These are phyloP conservation scores for Benincasa hispida DNA, from an alignment of 306 rosid genomes.

Conservation along the genomic window DNA sequence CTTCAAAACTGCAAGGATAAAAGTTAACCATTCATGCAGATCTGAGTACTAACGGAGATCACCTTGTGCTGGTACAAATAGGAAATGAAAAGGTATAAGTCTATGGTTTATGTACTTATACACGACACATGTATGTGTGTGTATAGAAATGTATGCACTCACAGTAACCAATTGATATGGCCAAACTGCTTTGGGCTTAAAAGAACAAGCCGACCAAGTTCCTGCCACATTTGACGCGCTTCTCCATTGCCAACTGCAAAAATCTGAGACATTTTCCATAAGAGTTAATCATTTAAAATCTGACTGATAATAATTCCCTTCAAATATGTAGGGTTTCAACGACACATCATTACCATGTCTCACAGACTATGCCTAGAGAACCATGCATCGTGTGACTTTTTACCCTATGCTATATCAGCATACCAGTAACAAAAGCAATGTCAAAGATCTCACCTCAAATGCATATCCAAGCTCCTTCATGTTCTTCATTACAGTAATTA, in stretches of 20 bases:
- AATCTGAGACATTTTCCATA: slow-evolving; percentile 43
- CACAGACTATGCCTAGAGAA: background rate
- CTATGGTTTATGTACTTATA: background rate
- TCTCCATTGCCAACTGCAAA: slow-evolving; percentile 59
- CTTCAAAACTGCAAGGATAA: slow-evolving; percentile 60
- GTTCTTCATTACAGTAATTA: slow-evolving; percentile 60
- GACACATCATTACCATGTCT: background rate
- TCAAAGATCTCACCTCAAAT: slow-evolving; percentile 47
- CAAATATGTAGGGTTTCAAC: background rate
- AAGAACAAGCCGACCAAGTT: slow-evolving; percentile 37
- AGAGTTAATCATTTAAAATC: slow-evolving; percentile 16
- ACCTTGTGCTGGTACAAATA: background rate
- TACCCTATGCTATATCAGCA: background rate
- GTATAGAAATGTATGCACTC: slow-evolving; percentile 17
- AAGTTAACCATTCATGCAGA: background rate
- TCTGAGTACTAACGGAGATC: background rate
- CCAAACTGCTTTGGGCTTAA: slow-evolving; percentile 36
- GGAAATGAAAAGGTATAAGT: background rate
- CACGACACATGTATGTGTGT: background rate
- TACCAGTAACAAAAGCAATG: slow-evolving; percentile 8
- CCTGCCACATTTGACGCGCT: slow-evolving; percentile 67
- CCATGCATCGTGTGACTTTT: background rate
- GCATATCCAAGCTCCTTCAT: slow-evolving; percentile 70
- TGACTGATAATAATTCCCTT: background rate
- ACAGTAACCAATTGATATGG: slow-evolving; percentile 77